Evolutionary conservation across 768 basidiomycete genomes (phyloP), one percentile per base, ranked within the genome.

Genomic region (Mycena polygramma): DNA sequence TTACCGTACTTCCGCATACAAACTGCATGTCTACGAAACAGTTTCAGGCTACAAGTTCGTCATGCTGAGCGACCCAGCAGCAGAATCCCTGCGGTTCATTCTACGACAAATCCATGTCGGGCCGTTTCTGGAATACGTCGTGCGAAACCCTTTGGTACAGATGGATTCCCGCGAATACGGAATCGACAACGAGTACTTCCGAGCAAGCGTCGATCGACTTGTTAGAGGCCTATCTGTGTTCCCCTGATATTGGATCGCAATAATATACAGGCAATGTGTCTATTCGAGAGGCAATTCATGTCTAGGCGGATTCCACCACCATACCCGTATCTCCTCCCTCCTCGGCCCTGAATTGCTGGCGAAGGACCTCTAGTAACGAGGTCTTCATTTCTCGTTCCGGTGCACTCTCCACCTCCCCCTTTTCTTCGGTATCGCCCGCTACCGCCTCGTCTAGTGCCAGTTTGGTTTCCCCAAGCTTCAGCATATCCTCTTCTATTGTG

Each of bases 401-500:
- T 61, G 88, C 88, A 62, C 86, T 89, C 68, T 91, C 91, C 14
- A 9, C 62, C 20, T 73, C 72, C 24, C 85, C 85, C 19, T 88
- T 88, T 24, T 83, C 87, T 41, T 92, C 92, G 10, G 84, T 83
- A 53, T 89, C 91, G 11, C 96, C 96, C 20, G 96, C 96, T 37
- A 99, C 97, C 4, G 96, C 96, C 78, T 96, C 94, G 77, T 98
- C 97, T 15, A 98, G 83, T 19, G 92, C 93, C 63, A 98, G 84
- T 81, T 98, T 98, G 41, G 95, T 96, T 80, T 93, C 86, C 11
- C 95, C 97, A 22, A 98, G 88, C 36, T 86, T 88, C 43, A 96
- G 83, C 91, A 99, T 99, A 79, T 98, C 96, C 80, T 99, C 98
- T 82, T 98, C 97, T 68, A 98, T 97, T 2, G 95, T 96, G 4